A percentile compares a stretch with the other conserved stretches of the same genome.
These are phyloP conservation scores for Pseudocercospora eumusae DNA, from an alignment of 2,329 filamentous ascomycete genomes.

Conservation along the genomic window DNA sequence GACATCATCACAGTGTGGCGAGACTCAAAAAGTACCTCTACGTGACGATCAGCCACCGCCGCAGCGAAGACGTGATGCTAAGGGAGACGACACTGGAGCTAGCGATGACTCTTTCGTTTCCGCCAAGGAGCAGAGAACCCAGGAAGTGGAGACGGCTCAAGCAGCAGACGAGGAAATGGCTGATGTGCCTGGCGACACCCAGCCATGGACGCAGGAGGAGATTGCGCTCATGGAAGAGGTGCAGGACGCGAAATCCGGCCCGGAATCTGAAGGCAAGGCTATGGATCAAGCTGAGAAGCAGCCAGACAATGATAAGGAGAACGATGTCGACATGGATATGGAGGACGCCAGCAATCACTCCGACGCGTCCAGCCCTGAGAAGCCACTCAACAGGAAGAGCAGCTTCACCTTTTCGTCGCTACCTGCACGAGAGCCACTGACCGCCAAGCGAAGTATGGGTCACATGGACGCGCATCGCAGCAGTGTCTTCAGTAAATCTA, in stretches of 20 bases:
- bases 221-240: slow-evolving; percentile 35
- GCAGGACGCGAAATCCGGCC: slow-evolving; percentile 21
- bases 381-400: slow-evolving; percentile 82
- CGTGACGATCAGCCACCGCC: slow-evolving; percentile 35
- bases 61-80: slow-evolving; percentile 32
- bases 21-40: slow-evolving; percentile 28
- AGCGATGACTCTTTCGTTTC: slow-evolving; percentile 52
- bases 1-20: slow-evolving; percentile 22
- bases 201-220: slow-evolving; percentile 22
- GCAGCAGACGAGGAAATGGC: slow-evolving; percentile 23
- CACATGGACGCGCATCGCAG: slow-evolving; percentile 67
- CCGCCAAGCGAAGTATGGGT: slow-evolving; percentile 79
- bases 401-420: slow-evolving; percentile 93
- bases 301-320: slow-evolving; percentile 34
- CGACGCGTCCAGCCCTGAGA: slow-evolving; percentile 66
- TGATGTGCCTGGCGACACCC: slow-evolving; percentile 20
- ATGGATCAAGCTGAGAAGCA: slow-evolving; percentile 14
- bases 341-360: slow-evolving; percentile 48
- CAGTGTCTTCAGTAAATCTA: slow-evolving; percentile 73
- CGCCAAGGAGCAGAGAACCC: slow-evolving; percentile 48
- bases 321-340: slow-evolving; percentile 41
- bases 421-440: slow-evolving; percentile 84
- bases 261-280: slow-evolving; percentile 24
- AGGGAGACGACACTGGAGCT: slow-evolving; percentile 32
- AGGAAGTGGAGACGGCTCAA: slow-evolving; percentile 32